Conservation (phyloP, 768 basidiomycete genomes). For the Leccinum aurantiacum region DNA sequence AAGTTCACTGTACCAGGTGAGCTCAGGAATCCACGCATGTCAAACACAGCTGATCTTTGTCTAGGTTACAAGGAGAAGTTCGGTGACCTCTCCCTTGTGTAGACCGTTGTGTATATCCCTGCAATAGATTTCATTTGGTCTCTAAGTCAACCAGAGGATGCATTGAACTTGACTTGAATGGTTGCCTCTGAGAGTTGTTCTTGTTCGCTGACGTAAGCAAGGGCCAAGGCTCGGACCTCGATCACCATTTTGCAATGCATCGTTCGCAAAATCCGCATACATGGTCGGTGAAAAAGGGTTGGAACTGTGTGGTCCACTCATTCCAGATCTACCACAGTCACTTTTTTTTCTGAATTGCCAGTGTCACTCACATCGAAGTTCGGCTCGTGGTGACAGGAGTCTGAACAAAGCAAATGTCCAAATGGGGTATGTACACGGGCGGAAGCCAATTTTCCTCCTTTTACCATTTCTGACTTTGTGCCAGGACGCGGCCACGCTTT, state of each 20-base stretch:
- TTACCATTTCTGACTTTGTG: background rate
- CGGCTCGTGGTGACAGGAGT: background rate
- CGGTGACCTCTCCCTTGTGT: constrained; percentile 91
- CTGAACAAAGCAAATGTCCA: background rate
- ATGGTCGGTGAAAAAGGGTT: background rate
- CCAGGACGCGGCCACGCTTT: constrained; percentile 4
- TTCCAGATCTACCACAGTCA: background rate
- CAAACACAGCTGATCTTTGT: constrained; percentile 5
- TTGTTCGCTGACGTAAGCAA: constrained; percentile 26
- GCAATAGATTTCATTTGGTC: constrained; percentile 20
- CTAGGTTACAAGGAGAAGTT: constrained; percentile 94
- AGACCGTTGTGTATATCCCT: constrained; percentile 37
- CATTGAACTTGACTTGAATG: background rate
- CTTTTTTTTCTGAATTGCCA: background rate
- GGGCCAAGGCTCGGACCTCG: background rate
- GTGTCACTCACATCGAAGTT: background rate
- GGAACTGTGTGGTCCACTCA: background rate
- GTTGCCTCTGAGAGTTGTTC: background rate
- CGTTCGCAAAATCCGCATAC: background rate
- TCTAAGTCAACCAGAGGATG: background rate
- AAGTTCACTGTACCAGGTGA: constrained; percentile 97
- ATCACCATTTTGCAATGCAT: background rate
- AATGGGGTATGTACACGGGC: background rate
- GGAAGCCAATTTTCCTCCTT: background rate
- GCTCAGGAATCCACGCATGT: constrained; percentile 6